These are phyloP conservation scores for Xylaria sp. DNA, from an alignment of 2,329 filamentous ascomycete genomes.

Conservation along the genomic window DNA sequence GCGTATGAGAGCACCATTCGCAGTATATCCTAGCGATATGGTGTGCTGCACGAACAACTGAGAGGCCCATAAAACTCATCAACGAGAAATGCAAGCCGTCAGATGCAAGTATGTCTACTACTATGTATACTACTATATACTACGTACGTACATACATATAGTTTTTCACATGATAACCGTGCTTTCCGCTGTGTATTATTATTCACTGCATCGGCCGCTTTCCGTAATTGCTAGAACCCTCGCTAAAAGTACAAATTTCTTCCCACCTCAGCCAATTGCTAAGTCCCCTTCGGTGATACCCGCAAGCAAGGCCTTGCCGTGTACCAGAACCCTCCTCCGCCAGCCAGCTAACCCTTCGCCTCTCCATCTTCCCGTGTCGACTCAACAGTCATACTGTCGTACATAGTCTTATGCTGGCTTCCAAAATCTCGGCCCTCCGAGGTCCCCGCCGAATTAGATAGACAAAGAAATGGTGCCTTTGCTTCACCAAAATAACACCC, in stretches of 20 bases:
- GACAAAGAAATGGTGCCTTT: conserved; percentile 42
- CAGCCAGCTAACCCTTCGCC: conserved; percentile 35
- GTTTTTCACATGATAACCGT: conserved; percentile 10
- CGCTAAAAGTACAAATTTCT: conserved; percentile 48
- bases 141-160: too few species aligned
- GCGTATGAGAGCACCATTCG: background rate
- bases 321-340: conserved; percentile 39
- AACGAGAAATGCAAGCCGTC: background rate
- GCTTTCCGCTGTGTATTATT: conserved; percentile 36
- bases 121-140: too few species aligned
- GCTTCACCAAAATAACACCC: conserved; percentile 33
- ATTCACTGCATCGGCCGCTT: conserved; percentile 34
- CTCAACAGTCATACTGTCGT: conserved; percentile 41
- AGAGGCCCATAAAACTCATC: background rate
- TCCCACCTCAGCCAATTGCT: conserved; percentile 29
- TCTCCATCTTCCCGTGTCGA: conserved; percentile 31
- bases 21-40: background rate
- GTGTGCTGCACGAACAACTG: background rate
- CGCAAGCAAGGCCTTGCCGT: conserved; percentile 29
- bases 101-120: background rate
- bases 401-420: conserved; percentile 47
- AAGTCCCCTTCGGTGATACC: conserved; percentile 10
- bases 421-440: conserved; percentile 43
- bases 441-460: conserved; percentile 40
- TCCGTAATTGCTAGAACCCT: conserved; percentile 45